Evolutionary conservation across 306 rosid genomes (phyloP).

Genomic region (Vachellia collinsii): DNA sequence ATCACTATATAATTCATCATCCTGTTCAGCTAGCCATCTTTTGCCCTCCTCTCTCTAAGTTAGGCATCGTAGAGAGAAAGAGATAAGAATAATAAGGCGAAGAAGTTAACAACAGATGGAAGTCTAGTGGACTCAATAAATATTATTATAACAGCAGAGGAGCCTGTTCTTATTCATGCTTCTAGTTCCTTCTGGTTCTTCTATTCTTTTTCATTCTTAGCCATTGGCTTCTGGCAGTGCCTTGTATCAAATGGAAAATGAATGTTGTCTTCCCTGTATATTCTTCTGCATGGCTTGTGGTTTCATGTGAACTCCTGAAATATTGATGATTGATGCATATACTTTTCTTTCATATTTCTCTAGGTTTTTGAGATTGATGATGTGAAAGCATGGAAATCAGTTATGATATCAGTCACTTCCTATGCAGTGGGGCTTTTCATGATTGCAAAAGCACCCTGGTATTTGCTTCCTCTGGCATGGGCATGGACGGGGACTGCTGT

Average conservation of each 20-base stretch:
- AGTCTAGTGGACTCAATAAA: background rate
- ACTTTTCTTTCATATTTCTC: conserved; percentile 9
- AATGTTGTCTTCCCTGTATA: background rate
- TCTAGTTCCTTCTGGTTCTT: background rate
- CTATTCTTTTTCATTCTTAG: background rate
- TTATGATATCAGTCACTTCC: conserved; percentile 81
- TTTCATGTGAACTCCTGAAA: background rate
- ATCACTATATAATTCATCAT: conserved; percentile 11
- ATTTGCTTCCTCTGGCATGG: conserved; percentile 98
- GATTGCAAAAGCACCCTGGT: conserved; percentile 95
- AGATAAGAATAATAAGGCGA: background rate
- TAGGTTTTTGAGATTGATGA: conserved; percentile 92
- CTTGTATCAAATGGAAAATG: background rate
- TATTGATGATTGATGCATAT: conserved; percentile 24
- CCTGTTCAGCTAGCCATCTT: background rate
- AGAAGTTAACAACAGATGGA: background rate
- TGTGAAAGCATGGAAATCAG: conserved; percentile 79
- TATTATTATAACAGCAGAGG: background rate
- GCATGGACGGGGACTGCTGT: conserved; percentile 98
- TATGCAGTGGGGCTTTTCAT: conserved; percentile 78
- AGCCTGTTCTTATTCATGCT: background rate
- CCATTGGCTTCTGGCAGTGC: background rate
- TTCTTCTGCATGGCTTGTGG: conserved; percentile 12
- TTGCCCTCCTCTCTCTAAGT: background rate
- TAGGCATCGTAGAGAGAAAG: background rate